A percentile compares a stretch with the other conserved stretches of the same genome.
phyloP scores from a whole-genome alignment of 1,284 basidiomycete species.

The Melanopsichium pennsylvanicum region DNA sequence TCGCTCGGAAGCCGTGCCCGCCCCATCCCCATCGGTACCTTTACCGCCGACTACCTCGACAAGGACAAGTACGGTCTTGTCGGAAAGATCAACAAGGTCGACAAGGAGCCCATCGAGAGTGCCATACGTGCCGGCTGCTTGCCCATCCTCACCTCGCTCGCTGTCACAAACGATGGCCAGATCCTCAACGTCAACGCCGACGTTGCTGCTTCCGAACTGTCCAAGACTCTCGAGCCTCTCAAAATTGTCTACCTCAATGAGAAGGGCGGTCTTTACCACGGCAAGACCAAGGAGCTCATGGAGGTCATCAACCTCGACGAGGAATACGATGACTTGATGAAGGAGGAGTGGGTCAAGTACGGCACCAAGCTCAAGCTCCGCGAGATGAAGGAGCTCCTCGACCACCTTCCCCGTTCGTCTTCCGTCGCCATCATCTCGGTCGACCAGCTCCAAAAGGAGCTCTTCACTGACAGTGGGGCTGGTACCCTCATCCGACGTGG shows the following conservation, averaged over 20 bases:
- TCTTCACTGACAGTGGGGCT: conserved; percentile 97
- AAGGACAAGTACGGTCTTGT: conserved; percentile 66
- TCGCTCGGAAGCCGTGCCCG: conserved; percentile 63
- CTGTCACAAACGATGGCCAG: conserved; percentile 64
- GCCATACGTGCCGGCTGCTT: conserved; percentile 65
- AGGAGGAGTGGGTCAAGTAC: conserved; percentile 99
- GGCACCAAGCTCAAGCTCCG: conserved; percentile 99
- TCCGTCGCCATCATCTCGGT: conserved; percentile 98
- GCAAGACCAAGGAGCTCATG: conserved; percentile 74
- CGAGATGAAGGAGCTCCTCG: conserved; percentile 98
- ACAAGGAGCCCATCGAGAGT: conserved; percentile 66
- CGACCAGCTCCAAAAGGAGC: conserved; percentile 91
- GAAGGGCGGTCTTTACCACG: conserved; percentile 97
- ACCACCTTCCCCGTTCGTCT: conserved; percentile 95
- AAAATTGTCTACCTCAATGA: conserved; percentile 99
- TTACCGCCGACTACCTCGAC: conserved; percentile 64
- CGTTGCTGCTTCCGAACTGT: conserved; percentile 64
- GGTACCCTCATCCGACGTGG: conserved; percentile 97
- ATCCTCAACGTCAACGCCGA: conserved; percentile 66
- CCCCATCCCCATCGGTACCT: conserved; percentile 64
- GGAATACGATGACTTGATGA: conserved; percentile 97
- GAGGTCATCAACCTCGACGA: conserved; percentile 98
- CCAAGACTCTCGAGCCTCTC: conserved; percentile 67
- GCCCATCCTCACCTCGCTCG: conserved; percentile 64
- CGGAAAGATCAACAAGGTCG: conserved; percentile 63